Evolutionary conservation across 495 filamentous ascomycete species (phyloP).

Genomic region (Talaromyces thailandensis): DNA sequence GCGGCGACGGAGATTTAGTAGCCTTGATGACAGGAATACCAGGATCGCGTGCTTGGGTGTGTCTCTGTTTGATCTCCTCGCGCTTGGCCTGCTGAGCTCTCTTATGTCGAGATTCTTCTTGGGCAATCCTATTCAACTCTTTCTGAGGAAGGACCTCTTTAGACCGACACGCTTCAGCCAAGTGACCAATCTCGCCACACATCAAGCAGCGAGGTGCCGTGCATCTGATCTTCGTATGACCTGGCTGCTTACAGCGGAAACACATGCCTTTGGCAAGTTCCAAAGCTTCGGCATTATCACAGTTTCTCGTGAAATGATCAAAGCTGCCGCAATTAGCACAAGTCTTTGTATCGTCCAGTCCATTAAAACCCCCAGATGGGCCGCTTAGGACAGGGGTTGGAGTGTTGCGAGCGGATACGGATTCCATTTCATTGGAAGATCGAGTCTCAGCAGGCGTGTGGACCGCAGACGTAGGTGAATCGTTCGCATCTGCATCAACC

Average conservation of each 20-base stretch:
- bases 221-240: constrained; percentile 32
- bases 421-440: constrained; percentile 9
- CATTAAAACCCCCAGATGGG: constrained; percentile 37
- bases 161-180: constrained; percentile 21
- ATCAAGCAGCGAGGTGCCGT: constrained; percentile 31
- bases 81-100: constrained; percentile 19
- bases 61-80: constrained; percentile 31
- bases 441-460: constrained; percentile 15
- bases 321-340: constrained; percentile 42
- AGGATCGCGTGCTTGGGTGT: constrained; percentile 37
- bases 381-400: constrained; percentile 19
- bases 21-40: constrained; percentile 36
- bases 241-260: constrained; percentile 30
- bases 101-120: constrained; percentile 25
- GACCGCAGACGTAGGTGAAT: background rate
- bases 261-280: constrained; percentile 29
- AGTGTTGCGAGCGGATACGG: constrained; percentile 18
- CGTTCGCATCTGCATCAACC: constrained; percentile 24
- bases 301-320: constrained; percentile 36
- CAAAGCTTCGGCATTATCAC: constrained; percentile 36
- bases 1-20: constrained; percentile 17
- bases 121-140: constrained; percentile 21
- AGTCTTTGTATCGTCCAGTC: constrained; percentile 30
- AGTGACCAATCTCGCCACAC: constrained; percentile 41
- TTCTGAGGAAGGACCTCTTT: constrained; percentile 23